Evolutionary conservation across 2,329 filamentous ascomycete genomes (phyloP), one percentile per base, ranked within the genome.

Genomic region (Sporothrix curviconia): DNA sequence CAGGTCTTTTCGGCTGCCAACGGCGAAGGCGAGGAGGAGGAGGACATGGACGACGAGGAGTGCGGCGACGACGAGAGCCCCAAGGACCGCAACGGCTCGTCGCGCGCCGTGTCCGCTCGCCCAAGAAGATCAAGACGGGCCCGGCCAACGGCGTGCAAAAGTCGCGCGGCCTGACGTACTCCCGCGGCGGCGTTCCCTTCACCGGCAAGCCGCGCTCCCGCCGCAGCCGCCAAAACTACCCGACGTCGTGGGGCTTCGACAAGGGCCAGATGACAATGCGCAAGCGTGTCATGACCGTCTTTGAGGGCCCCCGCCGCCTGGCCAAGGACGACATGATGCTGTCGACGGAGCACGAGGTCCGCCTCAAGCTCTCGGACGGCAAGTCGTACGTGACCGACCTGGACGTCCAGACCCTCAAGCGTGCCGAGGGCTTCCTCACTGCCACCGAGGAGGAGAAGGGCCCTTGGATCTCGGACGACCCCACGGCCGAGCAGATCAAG

Each of bases 261-360:
- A 86, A 89, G 67, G 88, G 90, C 66, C 91, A 94, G 76, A 96
- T 97, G 90, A 95, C 89, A 69, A 95, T 95, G 84, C 96, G 95
- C 83, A 96, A 96, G 82, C 89, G 94, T 28, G 90, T 96, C 56
- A 79, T 97, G 66, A 90, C 90, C 62, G 89, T 95, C 19, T 99
- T 95, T 67, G 91, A 97, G 68, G 94, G 94, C 0, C 81, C 81
- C 15, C 85, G 92, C 55, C 85, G 92, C 42, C 80, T 99, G 51
- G 94, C 89, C 82, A 97, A 97, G 77, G 94, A 99, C 69, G 94
- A 99, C 74, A 94, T 97, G 90, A 95, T 96, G 91, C 85, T 99
- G 51, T 90, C 92, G 65, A 91, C 89, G 15, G 91, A 96, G 66
- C 92, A 94, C 67, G 94, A 99, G 74, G 90, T 97, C 37, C 90